Conservation (phyloP, 1,139 yeast species). For the Eremothecium gossypii region DNA sequence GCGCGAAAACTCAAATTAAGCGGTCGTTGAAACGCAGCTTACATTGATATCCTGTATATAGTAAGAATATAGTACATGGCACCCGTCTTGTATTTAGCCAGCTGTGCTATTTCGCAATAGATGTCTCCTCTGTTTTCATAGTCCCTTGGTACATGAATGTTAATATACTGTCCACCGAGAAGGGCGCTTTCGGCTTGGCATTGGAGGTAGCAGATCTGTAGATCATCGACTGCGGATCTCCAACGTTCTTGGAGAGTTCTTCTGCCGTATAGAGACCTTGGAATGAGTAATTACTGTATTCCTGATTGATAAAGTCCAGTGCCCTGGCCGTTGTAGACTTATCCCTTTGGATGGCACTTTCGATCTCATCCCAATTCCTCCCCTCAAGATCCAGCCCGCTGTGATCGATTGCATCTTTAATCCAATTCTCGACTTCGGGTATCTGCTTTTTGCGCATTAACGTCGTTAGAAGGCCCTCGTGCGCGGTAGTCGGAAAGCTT, state of each 20-base stretch:
- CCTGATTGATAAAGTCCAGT: conserved; percentile 40
- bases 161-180: conserved; percentile 30
- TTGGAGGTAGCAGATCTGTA: conserved; percentile 9
- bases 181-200: conserved; percentile 23
- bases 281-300: conserved; percentile 50
- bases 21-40: neutral
- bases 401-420: conserved; percentile 44
- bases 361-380: conserved; percentile 18
- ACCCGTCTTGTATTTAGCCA: too few species aligned
- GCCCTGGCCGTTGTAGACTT: conserved; percentile 62
- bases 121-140: too few species aligned
- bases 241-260: conserved; percentile 39
- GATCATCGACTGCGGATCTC: conserved; percentile 12
- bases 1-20: neutral
- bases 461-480: conserved; percentile 74
- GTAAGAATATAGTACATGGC: conserved; percentile 2
- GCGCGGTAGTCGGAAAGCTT: conserved; percentile 73
- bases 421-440: conserved; percentile 90
- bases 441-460: conserved; percentile 74
- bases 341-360: conserved; percentile 32
- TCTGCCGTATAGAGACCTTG: conserved; percentile 50
- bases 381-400: conserved; percentile 26
- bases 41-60: conserved; percentile 6
- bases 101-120: too few species aligned
- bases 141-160: conserved; percentile 37